These are phyloP conservation scores for Zymoseptoria brevis DNA, from an alignment of 2,329 filamentous ascomycete species.

Conservation along the genomic window DNA sequence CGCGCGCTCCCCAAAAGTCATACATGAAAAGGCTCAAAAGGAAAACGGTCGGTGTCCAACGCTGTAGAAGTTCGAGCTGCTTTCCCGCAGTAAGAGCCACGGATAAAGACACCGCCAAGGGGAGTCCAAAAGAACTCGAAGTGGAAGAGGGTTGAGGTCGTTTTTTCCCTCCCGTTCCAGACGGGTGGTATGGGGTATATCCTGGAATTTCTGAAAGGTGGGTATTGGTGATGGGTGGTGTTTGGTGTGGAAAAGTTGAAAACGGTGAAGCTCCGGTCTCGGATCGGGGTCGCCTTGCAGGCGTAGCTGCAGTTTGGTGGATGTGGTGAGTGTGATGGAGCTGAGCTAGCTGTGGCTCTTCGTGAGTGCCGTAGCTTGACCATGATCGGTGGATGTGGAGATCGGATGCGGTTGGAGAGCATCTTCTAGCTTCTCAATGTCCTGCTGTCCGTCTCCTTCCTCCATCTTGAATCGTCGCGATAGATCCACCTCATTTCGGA, in stretches of 20 bases:
- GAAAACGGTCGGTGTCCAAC: background rate
- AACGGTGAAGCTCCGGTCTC: background rate
- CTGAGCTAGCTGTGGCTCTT: background rate
- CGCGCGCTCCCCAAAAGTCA: background rate
- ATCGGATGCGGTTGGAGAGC: background rate
- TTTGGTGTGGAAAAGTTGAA: background rate
- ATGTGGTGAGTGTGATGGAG: background rate
- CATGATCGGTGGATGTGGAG: background rate
- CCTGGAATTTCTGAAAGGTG: background rate
- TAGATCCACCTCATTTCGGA: slow-evolving; percentile 12
- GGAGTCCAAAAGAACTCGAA: background rate
- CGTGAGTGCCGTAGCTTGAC: background rate
- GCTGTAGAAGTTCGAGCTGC: background rate
- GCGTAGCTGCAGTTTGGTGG: background rate
- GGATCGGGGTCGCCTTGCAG: background rate
- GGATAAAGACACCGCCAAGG: background rate
- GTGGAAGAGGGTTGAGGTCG: background rate
- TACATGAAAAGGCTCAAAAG: background rate
- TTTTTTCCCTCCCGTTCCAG: background rate
- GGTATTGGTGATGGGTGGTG: background rate
- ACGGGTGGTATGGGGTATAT: background rate
- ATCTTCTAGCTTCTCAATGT: background rate
- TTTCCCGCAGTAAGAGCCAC: background rate
- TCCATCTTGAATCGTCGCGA: background rate
- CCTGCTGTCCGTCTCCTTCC: background rate